phyloP scores from a whole-genome alignment of 1,284 basidiomycete genomes.

The Sanguinoderma infundibulare region DNA sequence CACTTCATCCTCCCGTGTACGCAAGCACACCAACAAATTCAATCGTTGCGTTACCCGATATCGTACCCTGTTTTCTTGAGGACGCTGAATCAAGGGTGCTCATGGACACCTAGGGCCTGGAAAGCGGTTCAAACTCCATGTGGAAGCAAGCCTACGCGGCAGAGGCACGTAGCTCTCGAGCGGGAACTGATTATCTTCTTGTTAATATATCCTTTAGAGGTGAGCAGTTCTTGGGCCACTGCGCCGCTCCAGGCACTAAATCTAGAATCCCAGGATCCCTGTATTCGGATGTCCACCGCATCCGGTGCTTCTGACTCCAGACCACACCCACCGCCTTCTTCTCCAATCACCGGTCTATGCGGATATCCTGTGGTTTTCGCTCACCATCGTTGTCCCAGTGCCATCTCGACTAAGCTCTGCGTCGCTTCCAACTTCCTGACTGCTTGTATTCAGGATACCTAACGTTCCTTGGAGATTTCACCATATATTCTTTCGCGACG shows the following conservation, averaged over 20 bases:
- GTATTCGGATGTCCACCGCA: not conserved
- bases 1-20: not conserved
- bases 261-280: not conserved
- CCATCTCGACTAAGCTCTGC: not conserved
- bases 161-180: not conserved
- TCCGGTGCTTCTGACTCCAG: not conserved
- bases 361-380: not conserved
- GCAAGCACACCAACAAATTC: not conserved
- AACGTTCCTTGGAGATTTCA: not conserved
- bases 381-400: not conserved
- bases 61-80: not conserved
- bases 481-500: not conserved
- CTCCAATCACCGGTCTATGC: not conserved
- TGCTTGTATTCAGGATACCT: not conserved
- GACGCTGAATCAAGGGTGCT: not conserved
- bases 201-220: not conserved
- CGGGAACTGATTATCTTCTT: not conserved
- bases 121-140: not conserved
- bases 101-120: not conserved
- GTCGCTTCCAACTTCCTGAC: not conserved
- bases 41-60: no score
- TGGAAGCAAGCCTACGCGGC: not conserved
- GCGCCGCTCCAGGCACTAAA: not conserved
- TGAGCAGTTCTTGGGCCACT: not conserved
- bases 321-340: not conserved